Conservation (phyloP, 2,329 filamentous ascomycete species). For the Penicillium sp. region DNA sequence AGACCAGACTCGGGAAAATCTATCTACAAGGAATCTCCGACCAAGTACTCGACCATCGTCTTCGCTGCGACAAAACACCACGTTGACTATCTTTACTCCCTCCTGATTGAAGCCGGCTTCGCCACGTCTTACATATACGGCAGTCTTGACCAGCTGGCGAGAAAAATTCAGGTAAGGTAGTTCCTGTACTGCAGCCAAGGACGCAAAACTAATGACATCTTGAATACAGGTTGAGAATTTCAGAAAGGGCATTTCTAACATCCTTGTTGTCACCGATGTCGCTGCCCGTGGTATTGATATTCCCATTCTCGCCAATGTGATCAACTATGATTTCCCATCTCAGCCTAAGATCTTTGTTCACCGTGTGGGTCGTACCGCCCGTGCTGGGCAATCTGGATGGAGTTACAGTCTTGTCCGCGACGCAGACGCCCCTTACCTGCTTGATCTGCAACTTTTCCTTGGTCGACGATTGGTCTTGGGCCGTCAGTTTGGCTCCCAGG, state of each 20-base stretch:
- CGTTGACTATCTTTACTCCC: slow-evolving; percentile 83
- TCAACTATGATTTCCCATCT: slow-evolving; percentile 97
- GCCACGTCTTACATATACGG: slow-evolving; percentile 94
- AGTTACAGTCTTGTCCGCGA: slow-evolving; percentile 90
- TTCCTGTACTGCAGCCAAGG: neutral
- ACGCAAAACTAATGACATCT: neutral
- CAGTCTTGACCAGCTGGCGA: slow-evolving; percentile 88
- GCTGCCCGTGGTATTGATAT: slow-evolving; percentile 98
- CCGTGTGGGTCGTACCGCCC: slow-evolving; percentile 90
- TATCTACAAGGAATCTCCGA: slow-evolving; percentile 69
- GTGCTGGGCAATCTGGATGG: slow-evolving; percentile 92
- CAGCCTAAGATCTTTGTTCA: slow-evolving; percentile 97
- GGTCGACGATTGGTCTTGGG: slow-evolving; percentile 81
- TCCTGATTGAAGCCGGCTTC: slow-evolving; percentile 82
- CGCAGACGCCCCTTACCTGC: slow-evolving; percentile 83
- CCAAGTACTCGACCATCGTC: slow-evolving; percentile 88
- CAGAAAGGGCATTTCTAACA: slow-evolving; percentile 77
- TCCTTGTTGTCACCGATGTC: slow-evolving; percentile 94
- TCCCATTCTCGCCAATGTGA: slow-evolving; percentile 90
- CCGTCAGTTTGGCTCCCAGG: slow-evolving; percentile 58
- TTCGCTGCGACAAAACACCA: slow-evolving; percentile 97
- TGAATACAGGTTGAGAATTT: slow-evolving; percentile 73
- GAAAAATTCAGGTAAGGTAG: slow-evolving; percentile 68
- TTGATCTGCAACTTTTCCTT: slow-evolving; percentile 93
- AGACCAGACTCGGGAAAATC: slow-evolving; percentile 52